Conservation (phyloP, 495 filamentous ascomycete genomes). For the Aspergillus diversus region DNA sequence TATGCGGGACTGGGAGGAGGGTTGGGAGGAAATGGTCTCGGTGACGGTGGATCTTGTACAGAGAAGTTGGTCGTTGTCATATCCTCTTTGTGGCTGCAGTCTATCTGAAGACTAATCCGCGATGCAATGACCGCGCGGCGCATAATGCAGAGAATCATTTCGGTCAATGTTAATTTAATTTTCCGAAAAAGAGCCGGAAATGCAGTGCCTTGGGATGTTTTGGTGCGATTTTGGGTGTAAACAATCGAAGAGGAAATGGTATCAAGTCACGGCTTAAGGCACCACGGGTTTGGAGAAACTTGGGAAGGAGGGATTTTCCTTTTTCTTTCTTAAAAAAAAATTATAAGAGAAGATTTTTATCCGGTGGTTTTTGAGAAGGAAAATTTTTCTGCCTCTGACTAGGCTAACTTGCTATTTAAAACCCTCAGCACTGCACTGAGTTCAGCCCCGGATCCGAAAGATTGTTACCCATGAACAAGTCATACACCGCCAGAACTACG, state of each 20-base stretch:
- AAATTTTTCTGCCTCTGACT: background rate
- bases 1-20: slow-evolving; percentile 50
- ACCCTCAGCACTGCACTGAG: slow-evolving; percentile 7
- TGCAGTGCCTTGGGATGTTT: slow-evolving; percentile 1
- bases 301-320: background rate
- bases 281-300: background rate
- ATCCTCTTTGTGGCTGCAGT: background rate
- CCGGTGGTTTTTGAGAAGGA: background rate
- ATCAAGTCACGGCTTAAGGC: background rate
- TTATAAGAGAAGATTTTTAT: background rate
- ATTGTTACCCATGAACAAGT: slow-evolving; percentile 23
- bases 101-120: background rate
- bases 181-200: background rate
- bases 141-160: slow-evolving; percentile 5
- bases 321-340: background rate
- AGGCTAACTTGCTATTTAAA: slow-evolving; percentile 21
- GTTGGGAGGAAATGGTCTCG: slow-evolving; percentile 45
- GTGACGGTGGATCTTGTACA: slow-evolving; percentile 41
- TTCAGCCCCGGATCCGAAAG: slow-evolving; percentile 10
- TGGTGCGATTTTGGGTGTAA: slow-evolving; percentile 9
- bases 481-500: slow-evolving; percentile 44
- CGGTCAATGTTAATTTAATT: slow-evolving; percentile 1
- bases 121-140: slow-evolving; percentile 1
- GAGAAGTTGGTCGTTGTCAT: slow-evolving; percentile 15
- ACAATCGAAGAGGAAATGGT: background rate